These are phyloP conservation scores for Pseudonitzschia pungens DNA, from an alignment of 108 stramenopile species.

Conservation along the genomic window DNA sequence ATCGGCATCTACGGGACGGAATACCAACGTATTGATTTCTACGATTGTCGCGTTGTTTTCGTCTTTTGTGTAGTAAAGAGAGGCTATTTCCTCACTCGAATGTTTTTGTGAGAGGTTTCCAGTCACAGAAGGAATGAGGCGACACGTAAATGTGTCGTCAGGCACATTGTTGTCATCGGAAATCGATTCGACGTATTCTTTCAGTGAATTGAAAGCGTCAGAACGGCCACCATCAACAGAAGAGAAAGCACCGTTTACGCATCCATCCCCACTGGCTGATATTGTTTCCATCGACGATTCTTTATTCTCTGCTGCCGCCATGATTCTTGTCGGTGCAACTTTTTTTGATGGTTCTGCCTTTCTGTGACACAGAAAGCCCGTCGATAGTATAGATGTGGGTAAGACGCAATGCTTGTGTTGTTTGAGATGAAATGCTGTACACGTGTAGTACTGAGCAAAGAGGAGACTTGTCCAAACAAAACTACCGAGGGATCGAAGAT, in stretches of 20 bases:
- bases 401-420: not conserved
- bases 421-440: constrained; percentile 1
- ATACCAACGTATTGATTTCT: constrained; percentile 8
- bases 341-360: not conserved
- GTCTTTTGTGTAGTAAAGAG: not conserved
- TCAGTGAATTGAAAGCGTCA: not conserved
- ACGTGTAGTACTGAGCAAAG: not conserved
- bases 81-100: constrained; percentile 4
- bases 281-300: not conserved
- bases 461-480: not conserved
- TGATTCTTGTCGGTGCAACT: not conserved
- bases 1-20: not conserved
- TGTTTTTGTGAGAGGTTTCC: not conserved
- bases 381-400: not conserved
- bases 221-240: not conserved
- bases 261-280: not conserved
- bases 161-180: not conserved
- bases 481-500: not conserved
- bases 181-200: constrained; percentile 1
- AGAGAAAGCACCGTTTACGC: not conserved
- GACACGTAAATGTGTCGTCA: not conserved
- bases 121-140: not conserved
- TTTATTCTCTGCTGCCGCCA: not conserved
- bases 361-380: not conserved
- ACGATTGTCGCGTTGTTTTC: not conserved